phyloP scores from a whole-genome alignment of 1,139 yeast species.

The Geotrichum europaeum region DNA sequence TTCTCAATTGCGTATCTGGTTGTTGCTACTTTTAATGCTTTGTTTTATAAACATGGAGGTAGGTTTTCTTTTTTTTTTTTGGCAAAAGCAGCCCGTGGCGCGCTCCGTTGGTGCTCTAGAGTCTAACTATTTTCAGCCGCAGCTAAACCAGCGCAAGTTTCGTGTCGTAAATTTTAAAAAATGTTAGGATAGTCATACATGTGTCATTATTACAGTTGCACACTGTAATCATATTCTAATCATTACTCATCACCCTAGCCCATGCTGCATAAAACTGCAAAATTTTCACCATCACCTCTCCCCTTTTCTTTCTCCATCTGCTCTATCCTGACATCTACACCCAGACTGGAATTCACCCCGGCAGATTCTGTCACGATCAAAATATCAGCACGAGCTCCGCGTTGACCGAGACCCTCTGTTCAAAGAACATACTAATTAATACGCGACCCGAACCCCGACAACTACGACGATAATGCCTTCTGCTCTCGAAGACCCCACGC shows the following conservation, averaged over 20 bases:
- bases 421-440: no score
- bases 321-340: background rate
- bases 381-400: background rate
- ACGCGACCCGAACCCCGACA: background rate
- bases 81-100: no score
- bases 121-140: background rate
- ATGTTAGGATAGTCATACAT: background rate
- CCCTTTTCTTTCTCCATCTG: background rate
- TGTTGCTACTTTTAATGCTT: background rate
- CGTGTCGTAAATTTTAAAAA: background rate
- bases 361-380: background rate
- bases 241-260: background rate
- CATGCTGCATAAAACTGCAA: background rate
- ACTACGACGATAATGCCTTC: conserved; percentile 32
- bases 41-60: no score
- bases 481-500: conserved; percentile 41
- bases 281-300: background rate
- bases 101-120: background rate
- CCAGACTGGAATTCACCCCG: background rate
- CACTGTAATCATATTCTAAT: background rate
- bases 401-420: no score
- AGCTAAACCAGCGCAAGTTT: background rate
- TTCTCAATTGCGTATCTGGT: background rate
- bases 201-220: background rate
- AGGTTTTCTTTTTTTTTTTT: no score